Percentiles rank a stretch among this genome's conserved stretches.
Conservation (phyloP, 345 rosid genomes). For the Trapa incisa region DNA sequence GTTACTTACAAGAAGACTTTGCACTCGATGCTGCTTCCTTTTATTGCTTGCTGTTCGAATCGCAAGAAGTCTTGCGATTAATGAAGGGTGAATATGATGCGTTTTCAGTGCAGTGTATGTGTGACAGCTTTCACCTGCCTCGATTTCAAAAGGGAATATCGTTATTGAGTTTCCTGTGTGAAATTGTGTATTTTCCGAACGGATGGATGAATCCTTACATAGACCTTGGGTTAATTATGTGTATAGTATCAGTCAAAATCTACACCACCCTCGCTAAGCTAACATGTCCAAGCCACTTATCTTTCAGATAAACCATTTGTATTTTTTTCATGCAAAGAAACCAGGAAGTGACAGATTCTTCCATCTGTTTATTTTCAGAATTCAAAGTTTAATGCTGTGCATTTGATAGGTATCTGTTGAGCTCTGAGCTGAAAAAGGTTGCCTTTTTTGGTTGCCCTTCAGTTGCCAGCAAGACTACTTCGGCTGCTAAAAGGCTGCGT, state of each 20-base stretch:
- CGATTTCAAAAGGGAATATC: background rate
- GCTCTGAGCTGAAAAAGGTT: conserved; percentile 50
- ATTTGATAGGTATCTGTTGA: conserved; percentile 58
- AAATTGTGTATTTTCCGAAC: background rate
- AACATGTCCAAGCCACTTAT: background rate
- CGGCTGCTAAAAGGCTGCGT: conserved; percentile 68
- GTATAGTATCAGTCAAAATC: background rate
- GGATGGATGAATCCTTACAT: background rate
- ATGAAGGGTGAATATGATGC: background rate
- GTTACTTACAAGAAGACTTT: background rate
- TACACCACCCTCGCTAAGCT: background rate
- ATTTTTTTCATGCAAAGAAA: background rate
- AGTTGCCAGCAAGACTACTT: conserved; percentile 27
- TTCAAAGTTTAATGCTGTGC: background rate
- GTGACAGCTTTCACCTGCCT: background rate
- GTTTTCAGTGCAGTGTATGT: background rate
- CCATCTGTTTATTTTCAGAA: background rate
- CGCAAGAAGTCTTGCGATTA: background rate
- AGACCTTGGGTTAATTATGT: background rate
- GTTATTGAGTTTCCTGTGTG: background rate
- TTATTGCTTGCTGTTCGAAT: too few relatives aligned
- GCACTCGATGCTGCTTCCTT: background rate
- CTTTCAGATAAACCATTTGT: background rate
- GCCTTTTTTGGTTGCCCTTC: conserved; percentile 70
- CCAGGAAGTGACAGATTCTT: background rate